These are phyloP conservation scores for Phlyctochytrium planicorne DNA, from an alignment of 192 early-diverging fungal species.

Conservation along the genomic window DNA sequence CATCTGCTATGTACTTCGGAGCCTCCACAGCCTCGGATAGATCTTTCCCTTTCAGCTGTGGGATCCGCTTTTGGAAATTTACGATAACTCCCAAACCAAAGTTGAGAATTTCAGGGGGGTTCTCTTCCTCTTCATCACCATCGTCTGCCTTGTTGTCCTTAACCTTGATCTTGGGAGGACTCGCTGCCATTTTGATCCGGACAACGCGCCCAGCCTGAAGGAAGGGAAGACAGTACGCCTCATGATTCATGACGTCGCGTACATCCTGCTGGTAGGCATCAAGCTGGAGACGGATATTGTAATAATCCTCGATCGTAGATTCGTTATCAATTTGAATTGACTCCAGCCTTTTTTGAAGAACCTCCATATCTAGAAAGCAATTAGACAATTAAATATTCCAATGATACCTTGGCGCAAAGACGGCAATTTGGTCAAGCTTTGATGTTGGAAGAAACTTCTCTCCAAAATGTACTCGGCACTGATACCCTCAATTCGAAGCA, in stretches of 20 bases:
- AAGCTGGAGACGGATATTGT: constrained; percentile 73
- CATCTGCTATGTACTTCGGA: constrained; percentile 79
- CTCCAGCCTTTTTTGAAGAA: constrained; percentile 54
- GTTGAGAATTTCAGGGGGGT: constrained; percentile 51
- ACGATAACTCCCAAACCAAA: constrained; percentile 93
- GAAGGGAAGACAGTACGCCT: constrained; percentile 76
- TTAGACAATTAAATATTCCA: constrained; percentile 4
- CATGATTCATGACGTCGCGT: constrained; percentile 78
- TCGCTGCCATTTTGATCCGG: constrained; percentile 34
- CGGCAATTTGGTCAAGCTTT: constrained; percentile 82
- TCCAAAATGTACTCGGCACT: constrained; percentile 91
- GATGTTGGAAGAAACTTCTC: constrained; percentile 89
- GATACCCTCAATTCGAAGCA: constrained; percentile 92
- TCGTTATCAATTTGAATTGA: constrained; percentile 67
- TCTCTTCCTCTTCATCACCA: constrained; percentile 32
- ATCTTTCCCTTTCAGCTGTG: constrained; percentile 29
- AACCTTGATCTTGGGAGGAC: not conserved
- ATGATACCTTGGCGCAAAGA: constrained; percentile 59
- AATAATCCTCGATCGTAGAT: constrained; percentile 67
- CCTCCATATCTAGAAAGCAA: constrained; percentile 47
- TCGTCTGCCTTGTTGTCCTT: constrained; percentile 20
- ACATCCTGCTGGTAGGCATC: constrained; percentile 62
- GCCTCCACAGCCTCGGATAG: constrained; percentile 29
- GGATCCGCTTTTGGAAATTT: constrained; percentile 65
- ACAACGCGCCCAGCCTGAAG: constrained; percentile 84